Base-by-base conservation (phyloP, 2,329 filamentous ascomycete species). In the Hypoxylon sp. region DNA sequence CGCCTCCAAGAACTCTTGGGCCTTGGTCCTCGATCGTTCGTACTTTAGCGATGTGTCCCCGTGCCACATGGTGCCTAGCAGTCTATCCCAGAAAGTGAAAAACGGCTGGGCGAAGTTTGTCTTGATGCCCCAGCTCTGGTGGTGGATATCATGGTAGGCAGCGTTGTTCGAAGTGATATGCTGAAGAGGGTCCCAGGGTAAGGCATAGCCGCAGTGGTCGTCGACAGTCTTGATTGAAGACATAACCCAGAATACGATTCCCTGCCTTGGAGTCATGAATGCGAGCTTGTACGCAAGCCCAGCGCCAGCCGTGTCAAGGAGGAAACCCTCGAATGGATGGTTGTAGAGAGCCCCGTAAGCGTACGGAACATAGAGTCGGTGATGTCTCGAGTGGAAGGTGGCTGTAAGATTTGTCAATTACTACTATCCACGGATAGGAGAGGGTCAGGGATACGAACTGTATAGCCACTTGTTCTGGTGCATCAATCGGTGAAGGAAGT, bases 121-220 rank as follows among this genome's bases (percentile, higher is more conserved):
- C 87, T 98, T 99, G 86, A 99, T 97, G 64, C 96, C 96, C 95
- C 95, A 98, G 81, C 93, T 97, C 82, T 99, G 96, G 82, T 99
- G 96, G 82, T 99, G 96, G 66, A 99, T 95, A 78, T 99, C 96
- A 78, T 99, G 96, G 81, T 98, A 99, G 37, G 91, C 91, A 27
- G 96, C 95, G 75, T 98, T 98, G 85, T 99, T 98, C 79, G 92
- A 92, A 49, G 95, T 97, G 68, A 98, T 86, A 78, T 92, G 90
- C 85, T 98, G 95, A 60, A 98, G 85, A 1, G 95, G 95, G 80
- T 99, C 96, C 89, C 92, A 98, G 1, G 96, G 96, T 69, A 99
- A 91, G n/a, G 90, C 86, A 78, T 98, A 99, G 72, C 96, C 96
- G 81, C 95, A 98, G 83, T 99, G 96, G 78, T 99, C 96, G 77